Conservation (phyloP, 805 yeast genomes). For the Metschnikowia colocasiae region DNA sequence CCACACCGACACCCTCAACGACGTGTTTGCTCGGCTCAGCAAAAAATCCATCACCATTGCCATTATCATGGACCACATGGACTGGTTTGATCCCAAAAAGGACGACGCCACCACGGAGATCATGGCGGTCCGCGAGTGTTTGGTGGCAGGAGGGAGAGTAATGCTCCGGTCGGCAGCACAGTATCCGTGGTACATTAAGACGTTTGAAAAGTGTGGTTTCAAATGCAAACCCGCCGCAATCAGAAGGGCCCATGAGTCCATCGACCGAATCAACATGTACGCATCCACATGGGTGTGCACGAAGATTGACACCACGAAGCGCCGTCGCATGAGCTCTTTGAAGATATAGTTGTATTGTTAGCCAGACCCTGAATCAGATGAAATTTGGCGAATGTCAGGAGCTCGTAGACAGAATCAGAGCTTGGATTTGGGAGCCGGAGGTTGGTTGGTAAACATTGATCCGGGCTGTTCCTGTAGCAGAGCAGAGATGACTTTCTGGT, state of each 20-base stretch:
- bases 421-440: too few relatives aligned
- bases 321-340: slow-evolving; percentile 50
- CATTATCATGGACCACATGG: slow-evolving; percentile 89
- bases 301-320: slow-evolving; percentile 31
- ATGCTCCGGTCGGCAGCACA: slow-evolving; percentile 71
- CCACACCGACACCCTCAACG: slow-evolving; percentile 76
- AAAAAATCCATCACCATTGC: slow-evolving; percentile 67
- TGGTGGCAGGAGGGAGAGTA: slow-evolving; percentile 68
- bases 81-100: slow-evolving; percentile 75
- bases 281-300: slow-evolving; percentile 87
- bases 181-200: slow-evolving; percentile 72
- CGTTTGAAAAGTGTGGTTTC: slow-evolving; percentile 67
- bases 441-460: too few relatives aligned
- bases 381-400: too few relatives aligned
- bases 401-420: too few relatives aligned
- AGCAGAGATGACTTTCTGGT: too few relatives aligned
- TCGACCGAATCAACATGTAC: slow-evolving; percentile 83
- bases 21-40: slow-evolving; percentile 65
- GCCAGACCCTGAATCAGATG: too few relatives aligned
- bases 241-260: slow-evolving; percentile 58
- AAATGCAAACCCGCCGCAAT: slow-evolving; percentile 65
- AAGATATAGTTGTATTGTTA: slow-evolving; percentile 7
- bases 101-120: slow-evolving; percentile 65
- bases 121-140: slow-evolving; percentile 56
- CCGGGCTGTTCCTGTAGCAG: too few relatives aligned